These are phyloP conservation scores for Fusarium austroafricanum DNA, from an alignment of 2,329 filamentous ascomycete species.

Conservation along the genomic window DNA sequence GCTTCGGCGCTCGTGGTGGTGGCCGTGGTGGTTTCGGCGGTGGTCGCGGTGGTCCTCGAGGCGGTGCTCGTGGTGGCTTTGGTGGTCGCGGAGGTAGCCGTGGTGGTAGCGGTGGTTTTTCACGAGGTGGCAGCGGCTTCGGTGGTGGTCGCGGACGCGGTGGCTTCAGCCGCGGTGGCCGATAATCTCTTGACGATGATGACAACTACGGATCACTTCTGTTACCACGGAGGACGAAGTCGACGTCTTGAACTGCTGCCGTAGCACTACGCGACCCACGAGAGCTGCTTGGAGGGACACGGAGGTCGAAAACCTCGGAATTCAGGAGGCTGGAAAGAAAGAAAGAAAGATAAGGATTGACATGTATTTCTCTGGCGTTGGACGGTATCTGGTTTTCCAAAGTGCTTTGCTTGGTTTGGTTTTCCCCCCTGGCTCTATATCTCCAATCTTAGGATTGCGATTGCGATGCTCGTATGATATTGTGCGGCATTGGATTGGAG, in stretches of 20 bases:
- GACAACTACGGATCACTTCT: slow-evolving; percentile 14
- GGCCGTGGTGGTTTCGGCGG: slow-evolving; percentile 55
- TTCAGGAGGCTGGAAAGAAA: slow-evolving; percentile 22
- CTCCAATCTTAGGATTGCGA: slow-evolving; percentile 27
- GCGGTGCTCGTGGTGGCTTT: slow-evolving; percentile 41
- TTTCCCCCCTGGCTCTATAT: slow-evolving; percentile 38
- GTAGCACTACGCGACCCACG: slow-evolving; percentile 33
- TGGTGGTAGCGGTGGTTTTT: slow-evolving; percentile 43
- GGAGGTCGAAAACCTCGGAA: slow-evolving; percentile 8
- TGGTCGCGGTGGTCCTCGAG: slow-evolving; percentile 49
- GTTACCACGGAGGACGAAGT: slow-evolving; percentile 11
- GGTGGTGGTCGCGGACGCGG: slow-evolving; percentile 47
- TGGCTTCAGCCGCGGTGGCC: slow-evolving; percentile 48
- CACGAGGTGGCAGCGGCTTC: slow-evolving; percentile 42
- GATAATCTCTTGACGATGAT: slow-evolving; percentile 24
- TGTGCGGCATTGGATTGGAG: slow-evolving; percentile 43
- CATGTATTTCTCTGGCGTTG: slow-evolving; percentile 43
- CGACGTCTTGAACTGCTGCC: slow-evolving; percentile 18
- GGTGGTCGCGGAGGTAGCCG: slow-evolving; percentile 39
- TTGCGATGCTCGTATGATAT: slow-evolving; percentile 27
- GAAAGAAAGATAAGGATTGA: slow-evolving; percentile 30
- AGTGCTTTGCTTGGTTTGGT: slow-evolving; percentile 38
- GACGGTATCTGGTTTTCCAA: slow-evolving; percentile 38
- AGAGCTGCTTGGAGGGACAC: slow-evolving; percentile 19
- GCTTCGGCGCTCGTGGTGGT: slow-evolving; percentile 48